Percentiles rank a stretch among this genome's conserved stretches.
Evolutionary conservation across 2,329 filamentous ascomycete genomes (phyloP).

Genomic region (Amesomyces nigricolor): DNA sequence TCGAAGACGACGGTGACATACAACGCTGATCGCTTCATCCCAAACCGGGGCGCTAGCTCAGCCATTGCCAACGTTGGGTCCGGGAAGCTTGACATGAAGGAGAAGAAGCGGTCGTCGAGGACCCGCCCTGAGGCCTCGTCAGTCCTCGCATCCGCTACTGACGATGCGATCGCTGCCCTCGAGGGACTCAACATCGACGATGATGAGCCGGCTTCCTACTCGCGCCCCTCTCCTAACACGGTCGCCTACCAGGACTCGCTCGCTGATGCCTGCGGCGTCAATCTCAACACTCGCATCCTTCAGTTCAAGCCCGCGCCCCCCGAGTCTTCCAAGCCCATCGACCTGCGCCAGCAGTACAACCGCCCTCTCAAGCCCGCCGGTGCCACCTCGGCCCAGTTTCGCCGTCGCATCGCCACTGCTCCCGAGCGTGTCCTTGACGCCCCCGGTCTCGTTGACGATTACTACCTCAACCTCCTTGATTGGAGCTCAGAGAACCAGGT

Average conservation of each 20-base stretch:
- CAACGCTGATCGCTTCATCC: conserved; percentile 88
- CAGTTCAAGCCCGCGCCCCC: conserved; percentile 98
- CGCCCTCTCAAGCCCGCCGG: conserved; percentile 77
- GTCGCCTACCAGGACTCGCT: conserved; percentile 89
- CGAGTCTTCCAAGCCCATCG: conserved; percentile 96
- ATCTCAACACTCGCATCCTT: conserved; percentile 88
- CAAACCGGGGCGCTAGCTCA: conserved; percentile 85
- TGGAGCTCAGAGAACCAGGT: conserved; percentile 98
- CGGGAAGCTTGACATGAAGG: conserved; percentile 69
- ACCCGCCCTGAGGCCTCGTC: conserved; percentile 67
- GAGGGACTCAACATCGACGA: conserved; percentile 75
- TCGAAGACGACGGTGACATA: conserved; percentile 76
- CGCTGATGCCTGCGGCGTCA: conserved; percentile 86
- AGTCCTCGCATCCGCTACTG: conserved; percentile 70
- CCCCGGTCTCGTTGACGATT: conserved; percentile 92
- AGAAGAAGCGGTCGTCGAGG: conserved; percentile 68
- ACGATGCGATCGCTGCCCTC: conserved; percentile 73
- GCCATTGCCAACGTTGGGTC: conserved; percentile 76
- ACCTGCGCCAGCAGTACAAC: conserved; percentile 97
- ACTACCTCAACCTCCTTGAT: conserved; percentile 97
- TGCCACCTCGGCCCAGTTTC: conserved; percentile 73
- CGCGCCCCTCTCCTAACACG: conserved; percentile 78
- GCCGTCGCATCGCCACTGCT: conserved; percentile 86
- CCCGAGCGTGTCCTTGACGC: conserved; percentile 95
- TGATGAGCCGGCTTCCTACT: conserved; percentile 60